Percentiles rank a stretch among this genome's conserved stretches.
Conservation (phyloP, 495 filamentous ascomycete species). For the Polyplosphaeria fusca region DNA sequence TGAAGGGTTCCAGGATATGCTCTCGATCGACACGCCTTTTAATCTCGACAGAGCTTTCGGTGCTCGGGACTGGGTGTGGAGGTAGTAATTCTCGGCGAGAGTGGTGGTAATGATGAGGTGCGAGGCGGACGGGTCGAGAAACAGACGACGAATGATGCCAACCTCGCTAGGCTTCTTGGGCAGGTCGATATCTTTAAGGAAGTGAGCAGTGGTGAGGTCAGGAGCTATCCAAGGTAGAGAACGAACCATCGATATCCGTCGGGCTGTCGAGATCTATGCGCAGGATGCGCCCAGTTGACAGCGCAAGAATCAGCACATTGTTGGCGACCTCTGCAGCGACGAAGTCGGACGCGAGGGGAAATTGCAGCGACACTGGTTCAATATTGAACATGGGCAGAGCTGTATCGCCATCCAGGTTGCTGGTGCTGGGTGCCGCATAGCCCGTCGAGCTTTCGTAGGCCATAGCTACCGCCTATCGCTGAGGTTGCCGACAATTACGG, state of each 20-base stretch:
- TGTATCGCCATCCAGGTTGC: conserved; percentile 57
- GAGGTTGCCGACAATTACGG: too few relatives aligned
- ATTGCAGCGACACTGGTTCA: conserved; percentile 84
- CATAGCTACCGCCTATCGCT: too few relatives aligned
- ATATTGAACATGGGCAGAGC: conserved; percentile 88
- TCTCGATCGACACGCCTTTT: conserved; percentile 82
- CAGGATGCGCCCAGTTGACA: conserved; percentile 83
- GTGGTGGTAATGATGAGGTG: conserved; percentile 90
- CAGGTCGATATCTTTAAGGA: conserved; percentile 93
- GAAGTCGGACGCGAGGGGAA: conserved; percentile 87
- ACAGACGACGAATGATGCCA: conserved; percentile 89
- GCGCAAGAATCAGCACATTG: conserved; percentile 87
- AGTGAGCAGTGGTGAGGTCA: too few relatives aligned
- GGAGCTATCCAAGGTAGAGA: neutral
- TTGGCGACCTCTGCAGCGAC: conserved; percentile 95
- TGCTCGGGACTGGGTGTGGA: conserved; percentile 89
- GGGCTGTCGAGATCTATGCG: conserved; percentile 91
- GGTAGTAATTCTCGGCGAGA: conserved; percentile 93
- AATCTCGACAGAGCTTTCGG: conserved; percentile 77
- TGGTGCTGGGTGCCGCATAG: conserved; percentile 48
- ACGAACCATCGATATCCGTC: conserved; percentile 89
- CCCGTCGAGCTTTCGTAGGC: conserved; percentile 53
- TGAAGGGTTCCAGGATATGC: conserved; percentile 93
- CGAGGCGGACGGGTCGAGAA: conserved; percentile 93
- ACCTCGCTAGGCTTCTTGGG: conserved; percentile 88